Evolutionary conservation across 352 stramenopile genomes (phyloP), one percentile per base, ranked within the genome.

Genomic region (Pythium aphanidermatum): DNA sequence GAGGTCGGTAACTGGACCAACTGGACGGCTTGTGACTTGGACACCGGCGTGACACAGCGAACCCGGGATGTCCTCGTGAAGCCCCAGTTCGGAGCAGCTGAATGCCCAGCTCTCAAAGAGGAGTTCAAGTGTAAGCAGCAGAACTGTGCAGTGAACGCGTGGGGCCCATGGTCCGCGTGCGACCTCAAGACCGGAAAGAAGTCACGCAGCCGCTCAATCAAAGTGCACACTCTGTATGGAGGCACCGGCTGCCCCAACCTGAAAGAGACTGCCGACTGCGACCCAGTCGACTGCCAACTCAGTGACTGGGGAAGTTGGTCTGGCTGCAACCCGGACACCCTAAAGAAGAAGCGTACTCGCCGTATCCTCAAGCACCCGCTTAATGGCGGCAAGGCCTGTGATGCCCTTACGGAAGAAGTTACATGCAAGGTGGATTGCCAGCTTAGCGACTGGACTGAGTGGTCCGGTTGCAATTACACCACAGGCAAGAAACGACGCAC

Each of bases 271-370:
- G 60, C 37, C 14, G 65, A 46, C 27, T 91, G 78, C 23, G 56
- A 68, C 14, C 25, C 56, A 4, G 55, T 61, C 0, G 39, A 68
- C 19, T 90, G 77, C 20, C 38, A 46, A 17, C 39, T 85, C 0
- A 55, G 69, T 13, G 60, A 63, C 36, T 87, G 74, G 74, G 63
- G 52, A 13, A 34, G 26, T 16, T 87, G 72, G 71, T 76, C 69
- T 0, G 61, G 49, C 0, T 87, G 72, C 33, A 52, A 83, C 26
- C 50, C 63, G 0, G 36, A 13, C 9, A 70, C 50, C 0, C 27
- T 60, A 17, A 68, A 46, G 31, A 74, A 63, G 46, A 58, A 57
- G 17, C 67, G 69, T 14, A 70, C 58, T 3, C 70, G 72, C 1
- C 71, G 62, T 1, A 59, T 68, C 38, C 12, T 62, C 2, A 66